Base-by-base conservation (phyloP, 2,329 filamentous ascomycete genomes). In the Ophiostoma tasmaniense region DNA sequence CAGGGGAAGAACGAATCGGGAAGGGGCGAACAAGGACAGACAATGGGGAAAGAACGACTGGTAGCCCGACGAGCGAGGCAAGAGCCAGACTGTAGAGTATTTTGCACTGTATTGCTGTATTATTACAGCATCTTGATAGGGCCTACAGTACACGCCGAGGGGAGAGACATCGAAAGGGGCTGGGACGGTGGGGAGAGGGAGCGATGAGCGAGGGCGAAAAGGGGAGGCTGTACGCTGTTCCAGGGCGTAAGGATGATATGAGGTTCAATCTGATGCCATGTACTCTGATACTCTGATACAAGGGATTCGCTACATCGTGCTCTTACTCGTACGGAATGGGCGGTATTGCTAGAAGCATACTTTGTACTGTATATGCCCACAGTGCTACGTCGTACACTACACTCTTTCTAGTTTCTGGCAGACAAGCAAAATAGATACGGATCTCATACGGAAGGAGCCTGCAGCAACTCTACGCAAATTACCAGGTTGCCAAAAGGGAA, bases 11-110 rank as follows among this genome's bases (percentile, higher is more conserved):
- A 50, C 39, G 25, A 65, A 39, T 25, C 11, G 42, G 59, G 67
- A 64, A 64, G 37, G 55, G 67, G 66, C 55, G 37, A 68, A 28
- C 59, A 50, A 59, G 25, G 52, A 33, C 33, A 37, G 52, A 33
- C 33, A 37, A 28, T 42, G 66, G 50, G 59, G 50, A 55, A 55
- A 55, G 55, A 61, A 61, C 55, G 25, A 61, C 55, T 61, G 52
- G 55, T n/a, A 61, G 55, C 25, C 25, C 22, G 50, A 50, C 50
- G 50, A 55, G 10, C 50, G 17, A 33, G 55, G 25, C 25, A 61
- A 62, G 30, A 30, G 59, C 14, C 11, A 20, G 17, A 39, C 37
- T 14, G 13, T 25, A 61, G 30, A 28, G 52, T 45, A 45, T n/a
- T 45, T 1, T 45, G 42, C 42, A 45, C 42, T 45, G 17, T 45